phyloP scores from a whole-genome alignment of 2,329 filamentous ascomycete species.

The Orbilia brochopaga region DNA sequence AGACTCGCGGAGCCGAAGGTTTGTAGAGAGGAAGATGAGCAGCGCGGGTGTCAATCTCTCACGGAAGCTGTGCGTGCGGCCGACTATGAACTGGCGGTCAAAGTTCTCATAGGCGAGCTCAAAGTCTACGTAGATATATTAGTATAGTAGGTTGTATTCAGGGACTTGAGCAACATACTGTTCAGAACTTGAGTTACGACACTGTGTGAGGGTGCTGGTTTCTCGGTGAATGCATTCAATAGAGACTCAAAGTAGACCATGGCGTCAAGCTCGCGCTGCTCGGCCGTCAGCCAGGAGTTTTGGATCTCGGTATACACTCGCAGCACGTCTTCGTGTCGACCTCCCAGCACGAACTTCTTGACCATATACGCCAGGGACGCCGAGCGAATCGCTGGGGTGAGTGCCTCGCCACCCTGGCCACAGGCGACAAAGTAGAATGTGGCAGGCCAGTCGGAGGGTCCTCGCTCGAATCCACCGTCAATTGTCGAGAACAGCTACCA shows the following conservation, averaged over 20 bases:
- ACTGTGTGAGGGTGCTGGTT: conserved; percentile 1
- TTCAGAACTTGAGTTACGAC: conserved; percentile 20
- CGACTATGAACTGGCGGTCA: conserved; percentile 14
- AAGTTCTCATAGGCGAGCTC: conserved; percentile 17
- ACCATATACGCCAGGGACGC: conserved; percentile 36
- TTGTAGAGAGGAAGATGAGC: conserved; percentile 37
- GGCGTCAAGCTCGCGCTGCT: conserved; percentile 39
- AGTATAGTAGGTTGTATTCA: neutral
- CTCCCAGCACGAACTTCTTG: conserved; percentile 26
- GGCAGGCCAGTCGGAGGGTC: conserved; percentile 35
- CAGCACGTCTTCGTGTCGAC: conserved; percentile 21
- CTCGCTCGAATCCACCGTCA: conserved; percentile 19
- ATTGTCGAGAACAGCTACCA: conserved; percentile 38
- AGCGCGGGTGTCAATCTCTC: conserved; percentile 17
- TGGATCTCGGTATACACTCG: conserved; percentile 39
- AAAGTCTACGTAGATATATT: conserved; percentile 26
- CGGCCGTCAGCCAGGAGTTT: conserved; percentile 39
- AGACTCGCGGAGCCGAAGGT: conserved; percentile 29
- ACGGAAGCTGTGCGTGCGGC: conserved; percentile 14
- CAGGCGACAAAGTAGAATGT: conserved; percentile 40
- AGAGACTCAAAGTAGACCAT: conserved; percentile 33
- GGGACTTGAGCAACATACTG: conserved; percentile 5
- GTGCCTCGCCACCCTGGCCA: conserved; percentile 6
- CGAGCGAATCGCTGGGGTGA: conserved; percentile 22
- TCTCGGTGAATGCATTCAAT: conserved; percentile 11